A percentile compares a stretch with the other conserved stretches of the same genome.
Conservation (phyloP, 164 flowering plant species). For the Piper longum region DNA sequence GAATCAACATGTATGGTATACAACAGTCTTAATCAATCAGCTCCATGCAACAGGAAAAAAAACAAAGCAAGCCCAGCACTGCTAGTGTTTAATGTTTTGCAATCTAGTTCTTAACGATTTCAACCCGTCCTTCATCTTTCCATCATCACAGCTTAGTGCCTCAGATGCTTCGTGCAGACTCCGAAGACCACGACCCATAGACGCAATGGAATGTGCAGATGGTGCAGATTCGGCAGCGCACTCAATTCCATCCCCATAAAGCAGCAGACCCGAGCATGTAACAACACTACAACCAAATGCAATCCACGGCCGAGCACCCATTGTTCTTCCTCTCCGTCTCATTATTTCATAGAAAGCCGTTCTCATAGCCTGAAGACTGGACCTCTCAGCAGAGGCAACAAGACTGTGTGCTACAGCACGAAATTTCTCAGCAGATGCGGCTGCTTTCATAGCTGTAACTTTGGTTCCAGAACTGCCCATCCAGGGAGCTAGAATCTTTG, state of each 20-base stretch:
- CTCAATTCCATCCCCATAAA: conserved; percentile 85
- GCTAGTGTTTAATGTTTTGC: conserved; percentile 31
- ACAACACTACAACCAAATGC: conserved; percentile 75
- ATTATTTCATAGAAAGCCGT: conserved; percentile 89
- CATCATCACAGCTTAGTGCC: conserved; percentile 19
- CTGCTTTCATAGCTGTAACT: conserved; percentile 41
- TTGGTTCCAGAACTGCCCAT: conserved; percentile 43
- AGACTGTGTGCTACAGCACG: conserved; percentile 45
- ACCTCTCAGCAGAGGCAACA: conserved; percentile 67
- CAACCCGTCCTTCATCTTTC: conserved; percentile 50
- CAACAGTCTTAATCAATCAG: background rate
- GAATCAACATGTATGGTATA: background rate
- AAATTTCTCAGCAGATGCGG: conserved; percentile 67
- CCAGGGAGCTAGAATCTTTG: too few relatives aligned
- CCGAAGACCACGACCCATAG: conserved; percentile 75
- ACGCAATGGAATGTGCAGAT: conserved; percentile 66
- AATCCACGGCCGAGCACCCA: conserved; percentile 56
- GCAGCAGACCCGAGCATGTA: conserved; percentile 60
- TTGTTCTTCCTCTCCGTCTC: conserved; percentile 41
- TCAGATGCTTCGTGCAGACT: conserved; percentile 50
- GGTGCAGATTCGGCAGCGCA: conserved; percentile 76
- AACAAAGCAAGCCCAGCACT: conserved; percentile 2
- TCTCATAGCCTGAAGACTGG: conserved; percentile 78
- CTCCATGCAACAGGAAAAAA: background rate
- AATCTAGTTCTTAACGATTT: conserved; percentile 47